A percentile compares a stretch with the other conserved stretches of the same genome.
Evolutionary conservation across 2,329 filamentous ascomycete species (phyloP).

Genomic region (Fusarium fracticaudum): DNA sequence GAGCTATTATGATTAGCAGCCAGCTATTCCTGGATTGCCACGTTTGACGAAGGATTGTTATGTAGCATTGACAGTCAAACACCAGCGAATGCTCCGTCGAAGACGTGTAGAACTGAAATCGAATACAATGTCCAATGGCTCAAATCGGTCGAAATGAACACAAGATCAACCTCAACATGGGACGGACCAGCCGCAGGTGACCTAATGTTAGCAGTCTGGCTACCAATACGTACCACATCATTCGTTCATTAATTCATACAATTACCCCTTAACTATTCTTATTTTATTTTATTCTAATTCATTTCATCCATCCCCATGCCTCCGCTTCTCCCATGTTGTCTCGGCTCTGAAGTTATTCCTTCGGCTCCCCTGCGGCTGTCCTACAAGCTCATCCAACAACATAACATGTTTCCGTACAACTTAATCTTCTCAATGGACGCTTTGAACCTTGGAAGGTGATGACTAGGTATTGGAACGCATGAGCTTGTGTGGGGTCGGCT

Average conservation of each 20-base stretch:
- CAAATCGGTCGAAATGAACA: conserved; percentile 18
- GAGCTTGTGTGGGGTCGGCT: conserved; percentile 34
- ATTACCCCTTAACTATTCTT: conserved; percentile 7
- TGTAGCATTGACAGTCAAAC: background rate
- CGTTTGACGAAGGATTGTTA: conserved; percentile 11
- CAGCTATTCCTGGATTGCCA: conserved; percentile 9
- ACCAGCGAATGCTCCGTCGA: background rate
- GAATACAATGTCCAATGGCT: background rate
- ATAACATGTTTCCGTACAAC: conserved; percentile 11
- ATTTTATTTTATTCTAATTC: background rate
- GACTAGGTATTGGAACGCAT: conserved; percentile 3
- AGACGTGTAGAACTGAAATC: background rate
- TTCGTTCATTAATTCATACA: background rate
- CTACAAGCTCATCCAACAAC: background rate
- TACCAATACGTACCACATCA: conserved; percentile 4
- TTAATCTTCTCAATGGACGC: conserved; percentile 10
- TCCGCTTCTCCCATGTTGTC: background rate
- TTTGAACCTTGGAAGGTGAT: conserved; percentile 7
- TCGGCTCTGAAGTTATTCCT: conserved; percentile 2
- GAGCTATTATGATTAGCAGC: background rate
- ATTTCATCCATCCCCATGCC: background rate
- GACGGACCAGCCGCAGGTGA: conserved; percentile 14
- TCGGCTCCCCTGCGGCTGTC: background rate
- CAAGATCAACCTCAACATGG: conserved; percentile 22
- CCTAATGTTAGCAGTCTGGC: conserved; percentile 2